Base-by-base conservation (phyloP, 2,329 filamentous ascomycete genomes). In the Sclerotinia spermophila region DNA sequence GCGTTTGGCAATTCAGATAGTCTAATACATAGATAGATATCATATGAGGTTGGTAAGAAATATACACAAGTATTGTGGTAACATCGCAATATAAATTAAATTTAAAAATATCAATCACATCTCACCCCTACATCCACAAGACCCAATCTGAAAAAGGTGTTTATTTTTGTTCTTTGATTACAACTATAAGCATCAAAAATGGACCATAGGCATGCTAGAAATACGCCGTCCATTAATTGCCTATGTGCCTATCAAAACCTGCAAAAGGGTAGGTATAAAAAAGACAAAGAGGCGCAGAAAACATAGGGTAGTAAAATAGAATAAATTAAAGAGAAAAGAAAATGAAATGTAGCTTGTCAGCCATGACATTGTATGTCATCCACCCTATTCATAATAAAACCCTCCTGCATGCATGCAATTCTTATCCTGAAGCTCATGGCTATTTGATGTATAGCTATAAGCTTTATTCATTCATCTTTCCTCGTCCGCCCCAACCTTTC, bases 381-480 rank as follows among this genome's bases (percentile, higher is more conserved):
- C 42, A n/a, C 42, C 24, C 42, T 44, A 30, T 51, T 67, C 33
- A 38, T 30, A 65, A 40, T 53, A 65, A 65, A 51, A 21, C 35
- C 64, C 64, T n/a, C 51, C n/a, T 67, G 48, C 64, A 42, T 58
- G 48, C 51, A 55, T 44, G 48, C 51, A 58, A 67, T 58, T 68
- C 55, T 68, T 68, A 60, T 68, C 66, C 55, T 48, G 53, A 68
- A 68, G 65, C 65, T 59, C 62, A 53, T 53, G 62, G 45, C 45
- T 65, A 65, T 40, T 65, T 65, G 24, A 67, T 58, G 65, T 59
- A 35, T n/a, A 58, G 65, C 65, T 42, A 27, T 67, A 67, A 67
- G 55, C 66, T 48, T 55, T 60, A 60, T 48, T 60, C 42, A 44
- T 35, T 33, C 51, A 42, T 67, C 51, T 45, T 53, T 42, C 30